Conservation (phyloP, 768 basidiomycete genomes). For the Trametes cinnabarina region DNA sequence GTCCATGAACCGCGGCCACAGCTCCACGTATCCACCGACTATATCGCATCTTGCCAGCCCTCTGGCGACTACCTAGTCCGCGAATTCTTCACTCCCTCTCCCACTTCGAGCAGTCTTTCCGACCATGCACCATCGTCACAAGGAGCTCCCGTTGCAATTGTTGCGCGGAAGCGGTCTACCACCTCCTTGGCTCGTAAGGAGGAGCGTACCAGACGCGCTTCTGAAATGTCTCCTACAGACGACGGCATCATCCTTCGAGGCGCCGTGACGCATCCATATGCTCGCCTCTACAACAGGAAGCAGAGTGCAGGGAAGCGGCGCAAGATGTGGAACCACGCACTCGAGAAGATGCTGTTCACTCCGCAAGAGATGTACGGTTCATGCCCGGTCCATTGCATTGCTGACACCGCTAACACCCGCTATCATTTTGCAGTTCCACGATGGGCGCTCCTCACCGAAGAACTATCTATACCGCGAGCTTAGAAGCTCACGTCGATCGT, state of each 20-base stretch:
- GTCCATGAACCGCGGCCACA: conserved; percentile 2
- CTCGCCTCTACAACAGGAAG: conserved; percentile 60
- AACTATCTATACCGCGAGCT: conserved; percentile 66
- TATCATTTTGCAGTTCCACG: conserved; percentile 45
- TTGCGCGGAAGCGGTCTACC: neutral
- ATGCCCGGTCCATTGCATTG: neutral
- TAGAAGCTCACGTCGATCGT: conserved; percentile 70
- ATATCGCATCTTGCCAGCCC: neutral
- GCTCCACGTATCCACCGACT: conserved; percentile 5
- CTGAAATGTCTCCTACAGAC: conserved; percentile 5
- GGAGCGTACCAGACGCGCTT: neutral
- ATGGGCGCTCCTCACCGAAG: conserved; percentile 68
- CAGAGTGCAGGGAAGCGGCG: conserved; percentile 59
- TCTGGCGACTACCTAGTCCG: conserved; percentile 8
- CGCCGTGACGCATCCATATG: conserved; percentile 61
- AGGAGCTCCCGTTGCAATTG: neutral
- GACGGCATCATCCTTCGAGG: conserved; percentile 7
- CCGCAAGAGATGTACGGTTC: conserved; percentile 60
- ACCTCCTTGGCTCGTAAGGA: conserved; percentile 5
- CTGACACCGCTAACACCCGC: neutral
- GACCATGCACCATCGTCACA: neutral
- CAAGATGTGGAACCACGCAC: conserved; percentile 75
- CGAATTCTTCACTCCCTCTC: conserved; percentile 15
- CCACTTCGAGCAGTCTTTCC: conserved; percentile 3
- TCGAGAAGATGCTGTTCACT: conserved; percentile 69